phyloP scores from a whole-genome alignment of 306 rosid species.

The Fragaria iinumae region DNA sequence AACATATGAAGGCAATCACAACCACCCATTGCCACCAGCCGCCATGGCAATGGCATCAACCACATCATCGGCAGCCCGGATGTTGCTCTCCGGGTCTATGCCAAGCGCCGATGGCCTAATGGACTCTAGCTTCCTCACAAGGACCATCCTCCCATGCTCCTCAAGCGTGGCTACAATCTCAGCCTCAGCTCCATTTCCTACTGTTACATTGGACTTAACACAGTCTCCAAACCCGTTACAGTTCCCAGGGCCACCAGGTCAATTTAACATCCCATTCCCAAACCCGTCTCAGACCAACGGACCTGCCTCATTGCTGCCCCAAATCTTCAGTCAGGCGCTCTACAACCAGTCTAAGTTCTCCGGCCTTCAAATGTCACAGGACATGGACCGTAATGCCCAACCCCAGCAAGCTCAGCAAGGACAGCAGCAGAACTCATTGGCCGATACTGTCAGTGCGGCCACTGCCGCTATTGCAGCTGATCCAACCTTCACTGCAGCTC shows the following conservation, averaged over 20 bases:
- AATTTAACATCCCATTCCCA: conserved; percentile 47
- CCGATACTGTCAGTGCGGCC: conserved; percentile 53
- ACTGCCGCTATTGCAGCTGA: conserved; percentile 70
- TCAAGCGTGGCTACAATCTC: conserved; percentile 85
- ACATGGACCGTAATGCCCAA: conserved; percentile 9
- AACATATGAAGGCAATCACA: conserved; percentile 88
- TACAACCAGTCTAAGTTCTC: conserved; percentile 64
- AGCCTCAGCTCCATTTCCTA: conserved; percentile 88
- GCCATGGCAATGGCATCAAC: conserved; percentile 86
- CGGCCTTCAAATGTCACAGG: conserved; percentile 63
- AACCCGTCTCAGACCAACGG: conserved; percentile 34
- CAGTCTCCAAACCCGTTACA: conserved; percentile 56
- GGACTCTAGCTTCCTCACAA: conserved; percentile 55
- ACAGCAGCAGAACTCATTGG: conserved; percentile 31
- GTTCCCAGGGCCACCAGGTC: conserved; percentile 38
- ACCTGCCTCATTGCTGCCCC: conserved; percentile 47
- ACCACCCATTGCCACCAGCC: conserved; percentile 75
- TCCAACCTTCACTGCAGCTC: conserved; percentile 65
- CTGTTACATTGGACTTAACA: conserved; percentile 81
- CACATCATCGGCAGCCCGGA: conserved; percentile 70
- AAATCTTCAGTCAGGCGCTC: conserved; percentile 49
- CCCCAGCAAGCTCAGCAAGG: conserved; percentile 14
- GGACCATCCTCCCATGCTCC: conserved; percentile 58
- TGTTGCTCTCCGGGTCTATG: conserved; percentile 80
- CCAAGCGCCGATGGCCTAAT: conserved; percentile 57